Evolutionary conservation across 2,329 filamentous ascomycete species (phyloP), one percentile per base, ranked within the genome.

Genomic region (Trichoderma sp.): DNA sequence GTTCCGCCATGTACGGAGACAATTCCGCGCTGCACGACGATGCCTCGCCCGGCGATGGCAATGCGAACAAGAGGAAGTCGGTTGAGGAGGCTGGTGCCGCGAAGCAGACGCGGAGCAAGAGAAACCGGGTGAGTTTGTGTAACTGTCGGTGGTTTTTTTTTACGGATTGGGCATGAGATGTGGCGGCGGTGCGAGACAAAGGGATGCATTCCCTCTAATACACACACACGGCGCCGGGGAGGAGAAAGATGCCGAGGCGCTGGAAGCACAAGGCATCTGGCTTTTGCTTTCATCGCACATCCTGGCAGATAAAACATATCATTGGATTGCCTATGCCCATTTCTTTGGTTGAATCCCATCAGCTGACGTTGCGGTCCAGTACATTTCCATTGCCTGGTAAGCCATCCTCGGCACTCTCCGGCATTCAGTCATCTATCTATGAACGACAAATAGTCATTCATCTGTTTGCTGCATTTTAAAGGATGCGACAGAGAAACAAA

Each of bases 301-400:
- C 17, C 25, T 2, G 27, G 27, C 29, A 54, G 1, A 19, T 32
- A 1, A 9, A 9, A 29, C 27, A 13, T 34, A 29, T 54, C 2
- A 32, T 54, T 19, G 17, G 19, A 10, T 22, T 54, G 29, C 29
- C 34, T n/a, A 54, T 54, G 52, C 52, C 52, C 22, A 25, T 48
- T 45, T 35, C n/a, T n/a, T 13, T 57, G n/a, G 39, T 56, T 48
- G 52, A 57, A 35, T 17, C 10, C n/a, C n/a, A 34, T 57, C 25
- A 35, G 52, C 61, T 65, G 52, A 65, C 61, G 34, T 35, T n/a
- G 5, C 45, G 37, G 42, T 39, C 22, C 64, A 86, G 82, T 88
- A 88, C 71, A 88, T 87, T 68, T 87, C 86, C 13, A 87, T 88
- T 70, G 86, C 86, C 50, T 88, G 86, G 86, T 87, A 78, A 78